These are phyloP conservation scores for Hypoxylon sp. DNA, from an alignment of 2,329 filamentous ascomycete genomes.

Conservation along the genomic window DNA sequence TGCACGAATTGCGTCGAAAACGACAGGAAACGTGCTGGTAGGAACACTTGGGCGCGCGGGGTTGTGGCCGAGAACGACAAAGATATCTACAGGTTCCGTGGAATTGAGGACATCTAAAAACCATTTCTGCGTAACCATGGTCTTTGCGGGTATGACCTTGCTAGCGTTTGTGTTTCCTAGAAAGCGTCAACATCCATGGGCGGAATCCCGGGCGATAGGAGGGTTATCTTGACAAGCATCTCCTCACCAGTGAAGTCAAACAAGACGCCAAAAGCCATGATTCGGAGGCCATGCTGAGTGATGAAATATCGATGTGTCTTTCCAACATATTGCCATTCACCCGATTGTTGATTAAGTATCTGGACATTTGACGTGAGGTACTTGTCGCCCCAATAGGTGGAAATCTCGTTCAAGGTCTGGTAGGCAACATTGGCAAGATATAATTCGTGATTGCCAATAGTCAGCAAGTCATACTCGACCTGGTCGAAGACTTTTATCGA, in stretches of 20 bases:
- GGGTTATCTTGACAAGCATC: constrained; percentile 60
- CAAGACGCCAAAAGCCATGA: constrained; percentile 63
- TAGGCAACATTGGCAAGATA: constrained; percentile 74
- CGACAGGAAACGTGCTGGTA: constrained; percentile 60
- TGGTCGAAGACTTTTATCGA: constrained; percentile 65
- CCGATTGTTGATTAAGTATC: constrained; percentile 58
- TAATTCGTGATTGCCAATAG: constrained; percentile 72
- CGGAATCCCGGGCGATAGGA: neutral
- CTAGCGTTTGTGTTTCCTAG: constrained; percentile 72
- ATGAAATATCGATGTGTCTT: constrained; percentile 63
- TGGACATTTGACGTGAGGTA: constrained; percentile 65
- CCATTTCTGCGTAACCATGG: constrained; percentile 70
- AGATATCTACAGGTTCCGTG: constrained; percentile 71
- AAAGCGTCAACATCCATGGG: constrained; percentile 17
- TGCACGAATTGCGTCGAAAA: constrained; percentile 72
- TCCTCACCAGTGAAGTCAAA: constrained; percentile 66
- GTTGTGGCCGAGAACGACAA: constrained; percentile 76
- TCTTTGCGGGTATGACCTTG: constrained; percentile 70
- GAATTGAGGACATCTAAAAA: constrained; percentile 71
- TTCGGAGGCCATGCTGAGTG: constrained; percentile 59
- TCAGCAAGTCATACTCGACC: constrained; percentile 61
- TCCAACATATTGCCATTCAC: constrained; percentile 60
- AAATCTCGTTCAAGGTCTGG: constrained; percentile 72
- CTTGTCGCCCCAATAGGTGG: constrained; percentile 66
- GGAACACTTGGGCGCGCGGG: constrained; percentile 64